Evolutionary conservation across 768 basidiomycete genomes (phyloP).

Genomic region (Gelatoporia subvermispora): DNA sequence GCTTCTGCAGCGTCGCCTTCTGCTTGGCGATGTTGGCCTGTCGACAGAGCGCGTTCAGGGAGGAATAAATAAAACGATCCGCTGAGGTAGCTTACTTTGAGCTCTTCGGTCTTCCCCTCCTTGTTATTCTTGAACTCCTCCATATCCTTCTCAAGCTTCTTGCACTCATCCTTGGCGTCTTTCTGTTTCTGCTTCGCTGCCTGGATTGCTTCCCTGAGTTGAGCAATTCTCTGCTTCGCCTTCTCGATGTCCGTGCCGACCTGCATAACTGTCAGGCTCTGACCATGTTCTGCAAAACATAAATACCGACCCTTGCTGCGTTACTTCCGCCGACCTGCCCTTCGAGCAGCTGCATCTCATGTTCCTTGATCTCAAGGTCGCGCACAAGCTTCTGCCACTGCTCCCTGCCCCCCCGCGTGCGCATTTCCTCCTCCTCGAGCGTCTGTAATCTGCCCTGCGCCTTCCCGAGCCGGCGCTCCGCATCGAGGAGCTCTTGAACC

Average conservation of each 20-base stretch:
- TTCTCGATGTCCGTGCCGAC: conserved; percentile 75
- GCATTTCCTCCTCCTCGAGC: conserved; percentile 52
- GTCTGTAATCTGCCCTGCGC: conserved; percentile 43
- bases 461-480: conserved; percentile 54
- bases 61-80: background rate
- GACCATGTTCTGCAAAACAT: background rate
- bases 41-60: background rate
- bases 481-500: conserved; percentile 75
- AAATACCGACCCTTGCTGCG: conserved; percentile 63
- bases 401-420: conserved; percentile 47
- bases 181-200: conserved; percentile 73
- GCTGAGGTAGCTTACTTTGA: conserved; percentile 57
- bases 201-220: conserved; percentile 54
- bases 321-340: conserved; percentile 87
- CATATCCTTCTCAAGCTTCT: conserved; percentile 94
- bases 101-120: conserved; percentile 91
- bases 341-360: conserved; percentile 76
- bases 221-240: conserved; percentile 56
- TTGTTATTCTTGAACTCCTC: conserved; percentile 98
- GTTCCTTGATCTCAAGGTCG: conserved; percentile 85
- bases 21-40: conserved; percentile 77
- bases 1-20: conserved; percentile 77
- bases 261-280: conserved; percentile 33
- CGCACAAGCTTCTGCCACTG: conserved; percentile 55
- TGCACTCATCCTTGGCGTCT: conserved; percentile 69